A percentile compares a stretch with the other conserved stretches of the same genome.
phyloP scores from a whole-genome alignment of 2,329 filamentous ascomycete genomes.

The Curvularia sp. region DNA sequence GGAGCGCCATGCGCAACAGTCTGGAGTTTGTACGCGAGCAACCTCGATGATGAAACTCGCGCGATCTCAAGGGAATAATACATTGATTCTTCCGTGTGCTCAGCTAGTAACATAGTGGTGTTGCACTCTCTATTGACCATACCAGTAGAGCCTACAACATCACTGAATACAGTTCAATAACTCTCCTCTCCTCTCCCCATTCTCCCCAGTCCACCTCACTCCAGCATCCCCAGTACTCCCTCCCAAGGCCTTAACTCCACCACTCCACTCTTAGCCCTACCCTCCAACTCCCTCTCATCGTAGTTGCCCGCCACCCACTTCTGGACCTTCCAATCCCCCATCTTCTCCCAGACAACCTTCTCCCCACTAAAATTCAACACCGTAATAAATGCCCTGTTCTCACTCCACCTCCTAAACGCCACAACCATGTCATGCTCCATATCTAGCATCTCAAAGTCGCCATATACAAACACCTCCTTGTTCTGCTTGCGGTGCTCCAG shows the following conservation, averaged over 20 bases:
- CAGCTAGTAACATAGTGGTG: neutral
- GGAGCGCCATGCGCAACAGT: neutral
- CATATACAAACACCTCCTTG: slow-evolving; percentile 68
- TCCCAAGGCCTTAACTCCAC: slow-evolving; percentile 48
- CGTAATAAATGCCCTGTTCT: slow-evolving; percentile 37
- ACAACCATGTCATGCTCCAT: slow-evolving; percentile 50
- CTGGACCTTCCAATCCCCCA: slow-evolving; percentile 37
- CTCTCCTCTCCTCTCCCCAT: too few species aligned
- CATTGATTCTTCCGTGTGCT: neutral
- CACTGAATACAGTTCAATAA: neutral
- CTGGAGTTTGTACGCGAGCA: neutral
- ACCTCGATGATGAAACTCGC: neutral
- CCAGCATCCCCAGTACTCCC: slow-evolving; percentile 40
- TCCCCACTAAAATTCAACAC: slow-evolving; percentile 48
- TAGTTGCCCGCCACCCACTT: slow-evolving; percentile 51
- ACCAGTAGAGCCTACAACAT: neutral
- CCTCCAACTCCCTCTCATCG: slow-evolving; percentile 35
- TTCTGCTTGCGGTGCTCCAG: slow-evolving; percentile 64
- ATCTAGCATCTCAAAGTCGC: slow-evolving; percentile 64
- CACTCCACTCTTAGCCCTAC: slow-evolving; percentile 24
- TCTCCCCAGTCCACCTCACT: slow-evolving; percentile 18
- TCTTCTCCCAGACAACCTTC: slow-evolving; percentile 38
- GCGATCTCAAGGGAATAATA: neutral
- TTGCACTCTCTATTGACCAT: neutral
- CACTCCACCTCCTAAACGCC: slow-evolving; percentile 44